Evolutionary conservation across 192 early-diverging fungal genomes (phyloP).

Genomic region (Backusella tuberculispora): DNA sequence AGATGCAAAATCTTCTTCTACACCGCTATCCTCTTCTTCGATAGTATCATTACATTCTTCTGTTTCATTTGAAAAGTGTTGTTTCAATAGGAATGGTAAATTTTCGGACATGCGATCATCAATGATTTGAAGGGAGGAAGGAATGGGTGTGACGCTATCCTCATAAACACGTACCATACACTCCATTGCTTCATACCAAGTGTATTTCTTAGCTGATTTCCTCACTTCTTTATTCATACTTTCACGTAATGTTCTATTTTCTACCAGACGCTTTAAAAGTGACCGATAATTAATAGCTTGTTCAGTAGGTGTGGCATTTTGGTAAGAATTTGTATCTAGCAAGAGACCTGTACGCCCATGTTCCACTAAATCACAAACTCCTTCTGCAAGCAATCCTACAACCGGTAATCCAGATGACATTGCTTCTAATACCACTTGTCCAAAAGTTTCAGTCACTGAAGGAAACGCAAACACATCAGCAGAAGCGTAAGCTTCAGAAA

Average conservation of each 20-base stretch:
- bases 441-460: constrained; percentile 42
- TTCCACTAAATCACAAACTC: constrained; percentile 36
- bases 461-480: constrained; percentile 44
- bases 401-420: constrained; percentile 42
- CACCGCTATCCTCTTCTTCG: constrained; percentile 37
- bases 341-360: constrained; percentile 33
- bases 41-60: neutral
- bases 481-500: constrained; percentile 40
- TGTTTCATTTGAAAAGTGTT: neutral
- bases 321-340: constrained; percentile 1
- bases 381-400: constrained; percentile 38
- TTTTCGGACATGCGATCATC: neutral
- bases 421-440: constrained; percentile 40
- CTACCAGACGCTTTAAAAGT: constrained; percentile 14
- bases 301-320: constrained; percentile 4
- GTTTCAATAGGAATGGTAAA: neutral
- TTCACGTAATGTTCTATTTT: neutral
- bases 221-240: constrained; percentile 23
- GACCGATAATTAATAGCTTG: constrained; percentile 17
- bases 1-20: constrained; percentile 37
- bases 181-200: constrained; percentile 35
- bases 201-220: constrained; percentile 19
- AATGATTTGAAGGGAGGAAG: neutral
- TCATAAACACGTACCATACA: constrained; percentile 24
- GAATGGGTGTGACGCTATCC: neutral